These are phyloP conservation scores for Plantago major DNA, from an alignment of 257 asterid genomes.

Conservation along the genomic window DNA sequence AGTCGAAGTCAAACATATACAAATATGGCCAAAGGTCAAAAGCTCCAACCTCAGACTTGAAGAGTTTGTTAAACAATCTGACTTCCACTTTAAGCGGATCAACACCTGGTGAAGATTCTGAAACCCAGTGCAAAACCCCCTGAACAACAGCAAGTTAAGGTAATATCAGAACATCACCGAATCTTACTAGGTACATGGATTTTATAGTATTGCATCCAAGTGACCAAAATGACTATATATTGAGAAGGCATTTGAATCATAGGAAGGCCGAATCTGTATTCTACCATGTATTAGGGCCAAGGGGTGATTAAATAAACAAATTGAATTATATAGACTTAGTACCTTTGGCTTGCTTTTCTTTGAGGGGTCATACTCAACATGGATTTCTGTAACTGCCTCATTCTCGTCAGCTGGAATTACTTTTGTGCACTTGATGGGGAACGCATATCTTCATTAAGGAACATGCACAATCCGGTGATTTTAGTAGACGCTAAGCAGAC, in stretches of 20 bases:
- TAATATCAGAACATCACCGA: not conserved
- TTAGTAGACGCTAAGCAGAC: slow-evolving; percentile 1
- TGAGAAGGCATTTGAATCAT: too few relatives aligned
- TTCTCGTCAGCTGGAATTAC: slow-evolving; percentile 61
- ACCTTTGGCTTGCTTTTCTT: slow-evolving; percentile 93
- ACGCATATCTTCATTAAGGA: slow-evolving; percentile 63
- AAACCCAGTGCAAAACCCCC: slow-evolving; percentile 97
- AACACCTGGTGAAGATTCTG: slow-evolving; percentile 66
- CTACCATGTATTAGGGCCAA: too few relatives aligned
- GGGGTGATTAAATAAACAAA: too few relatives aligned
- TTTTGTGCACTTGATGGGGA: slow-evolving; percentile 81
- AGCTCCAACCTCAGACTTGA: slow-evolving; percentile 70
- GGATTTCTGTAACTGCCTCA: slow-evolving; percentile 65
- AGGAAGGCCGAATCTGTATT: too few relatives aligned
- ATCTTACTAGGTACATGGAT: not conserved
- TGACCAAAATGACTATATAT: too few relatives aligned
- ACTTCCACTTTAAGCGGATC: slow-evolving; percentile 77
- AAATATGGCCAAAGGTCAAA: slow-evolving; percentile 6
- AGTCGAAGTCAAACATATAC: not conserved
- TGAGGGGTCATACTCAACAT: slow-evolving; percentile 76
- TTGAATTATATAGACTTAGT: not conserved
- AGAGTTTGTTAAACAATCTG: slow-evolving; percentile 72
- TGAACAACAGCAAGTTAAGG: slow-evolving; percentile 22
- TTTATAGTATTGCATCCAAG: too few relatives aligned
- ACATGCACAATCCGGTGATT: too few relatives aligned